Evolutionary conservation across 2,329 filamentous ascomycete species (phyloP), one percentile per base, ranked within the genome.

Genomic region (Dendrostoma leiphaemia): DNA sequence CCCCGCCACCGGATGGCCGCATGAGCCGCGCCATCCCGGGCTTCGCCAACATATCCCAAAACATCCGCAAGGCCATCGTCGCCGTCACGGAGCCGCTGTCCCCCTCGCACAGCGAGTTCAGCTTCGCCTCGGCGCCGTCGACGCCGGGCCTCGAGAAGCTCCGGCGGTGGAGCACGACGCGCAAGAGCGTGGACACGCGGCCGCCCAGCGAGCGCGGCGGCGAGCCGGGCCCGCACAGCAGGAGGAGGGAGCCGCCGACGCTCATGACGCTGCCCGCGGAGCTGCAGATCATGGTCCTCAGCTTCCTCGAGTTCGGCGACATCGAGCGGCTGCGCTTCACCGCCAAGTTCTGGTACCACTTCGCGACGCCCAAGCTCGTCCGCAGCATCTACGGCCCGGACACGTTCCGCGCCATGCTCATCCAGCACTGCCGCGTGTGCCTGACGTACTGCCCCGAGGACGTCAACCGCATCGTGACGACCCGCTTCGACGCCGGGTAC

Each of bases 301-400:
- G 62, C 21, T 60, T 71, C 21, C 70, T 77, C 48, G 66, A 67
- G 51, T 75, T 77, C 52, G 73, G 70, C 35, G 71, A 76, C 59
- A 66, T 78, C 17, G 68, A 75, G 59, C 67, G 68, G 15, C 64
- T 78, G 15, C 70, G 75, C 10, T 66, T 69, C 24, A 75, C 74
- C 9, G 75, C 70, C 60, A 69, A 63, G 35, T 64, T 65, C 55
- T 68, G 74, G 49, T 70, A 67, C 48, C 48, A 59, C 19, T 62
- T 68, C 15, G 65, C 76, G 31, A 69, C 62, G 23, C 69, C 71
- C 4, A 51, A 63, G 8, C 64, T 69, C 35, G 63, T 77, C 10
- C 67, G 66, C 35, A 59, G 59, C 45, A 63, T 75, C 24, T 69
- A 75, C 50, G 71, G 70, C 9, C 56, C 64, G n/a, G 58, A 60